Evolutionary conservation across 169 alveolate species (phyloP).

Genomic region (Cryptosporidium andersoni): DNA sequence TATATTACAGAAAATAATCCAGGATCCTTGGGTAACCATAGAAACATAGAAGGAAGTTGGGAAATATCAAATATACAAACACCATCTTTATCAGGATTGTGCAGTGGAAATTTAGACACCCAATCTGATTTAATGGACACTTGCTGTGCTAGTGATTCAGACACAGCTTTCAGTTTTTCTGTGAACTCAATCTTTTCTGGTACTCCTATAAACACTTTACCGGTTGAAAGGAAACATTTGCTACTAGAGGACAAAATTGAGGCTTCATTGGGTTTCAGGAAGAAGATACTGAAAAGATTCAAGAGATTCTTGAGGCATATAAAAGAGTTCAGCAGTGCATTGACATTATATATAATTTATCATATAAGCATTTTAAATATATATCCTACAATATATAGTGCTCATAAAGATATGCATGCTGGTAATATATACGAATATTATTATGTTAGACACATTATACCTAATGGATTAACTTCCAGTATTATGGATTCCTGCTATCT

Average conservation of each 20-base stretch:
- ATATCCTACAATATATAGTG: conserved; percentile 64
- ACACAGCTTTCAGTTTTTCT: conserved; percentile 18
- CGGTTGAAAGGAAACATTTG: background rate
- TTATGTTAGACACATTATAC: conserved; percentile 49
- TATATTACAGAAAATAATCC: too few species aligned
- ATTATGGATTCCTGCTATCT: conserved; percentile 65
- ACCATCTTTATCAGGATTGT: conserved; percentile 40
- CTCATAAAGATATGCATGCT: conserved; percentile 49
- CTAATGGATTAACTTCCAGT: conserved; percentile 51
- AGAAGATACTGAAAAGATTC: background rate
- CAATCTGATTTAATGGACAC: conserved; percentile 59
- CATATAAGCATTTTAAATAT: conserved; percentile 53
- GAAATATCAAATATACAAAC: conserved; percentile 36
- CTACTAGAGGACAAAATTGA: background rate
- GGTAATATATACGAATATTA: conserved; percentile 50
- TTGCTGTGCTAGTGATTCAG: conserved; percentile 46
- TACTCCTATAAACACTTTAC: conserved; percentile 1
- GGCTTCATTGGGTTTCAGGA: background rate
- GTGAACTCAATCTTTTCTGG: background rate
- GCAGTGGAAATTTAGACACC: conserved; percentile 4
- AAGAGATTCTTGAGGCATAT: conserved; percentile 29
- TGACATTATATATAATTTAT: conserved; percentile 54
- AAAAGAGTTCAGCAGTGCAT: conserved; percentile 36
- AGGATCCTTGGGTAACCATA: too few species aligned
- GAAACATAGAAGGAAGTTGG: conserved; percentile 17